Conservation (phyloP, 2,329 filamentous ascomycete species). For the Lachnellula suecica region DNA sequence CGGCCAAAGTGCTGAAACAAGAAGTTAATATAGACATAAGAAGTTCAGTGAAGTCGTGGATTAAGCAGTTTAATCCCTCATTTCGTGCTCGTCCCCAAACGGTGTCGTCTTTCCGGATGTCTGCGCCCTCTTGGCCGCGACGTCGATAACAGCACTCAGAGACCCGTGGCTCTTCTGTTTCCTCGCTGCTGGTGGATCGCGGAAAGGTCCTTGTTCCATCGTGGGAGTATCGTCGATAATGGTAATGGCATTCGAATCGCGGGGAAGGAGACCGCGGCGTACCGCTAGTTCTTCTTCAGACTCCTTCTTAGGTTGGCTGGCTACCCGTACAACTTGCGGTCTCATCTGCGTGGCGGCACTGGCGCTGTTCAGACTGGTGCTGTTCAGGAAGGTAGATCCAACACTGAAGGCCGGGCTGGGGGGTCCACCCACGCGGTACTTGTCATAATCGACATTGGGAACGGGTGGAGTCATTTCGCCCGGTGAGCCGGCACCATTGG, state of each 20-base stretch:
- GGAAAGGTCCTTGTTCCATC: conserved; percentile 58
- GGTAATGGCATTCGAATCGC: conserved; percentile 46
- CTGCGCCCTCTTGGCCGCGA: conserved; percentile 41
- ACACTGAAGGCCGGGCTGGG: conserved; percentile 64
- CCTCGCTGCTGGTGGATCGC: conserved; percentile 47
- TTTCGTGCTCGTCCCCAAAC: conserved; percentile 59
- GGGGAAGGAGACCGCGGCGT: conserved; percentile 23
- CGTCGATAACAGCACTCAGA: conserved; percentile 56
- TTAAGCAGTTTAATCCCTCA: conserved; percentile 39
- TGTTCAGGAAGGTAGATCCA: conserved; percentile 67
- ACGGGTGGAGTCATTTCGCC: conserved; percentile 66
- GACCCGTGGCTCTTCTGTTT: conserved; percentile 44
- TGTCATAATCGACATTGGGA: conserved; percentile 66
- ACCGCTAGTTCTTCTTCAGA: conserved; percentile 12
- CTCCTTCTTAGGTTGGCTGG: conserved; percentile 46
- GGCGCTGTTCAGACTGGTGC: conserved; percentile 62
- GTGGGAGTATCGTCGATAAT: conserved; percentile 50
- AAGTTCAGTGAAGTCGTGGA: conserved; percentile 17
- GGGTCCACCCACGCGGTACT: conserved; percentile 48
- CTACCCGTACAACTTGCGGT: conserved; percentile 61
- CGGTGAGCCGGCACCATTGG: conserved; percentile 55
- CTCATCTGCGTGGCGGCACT: conserved; percentile 55
- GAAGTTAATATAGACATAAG: conserved; percentile 26
- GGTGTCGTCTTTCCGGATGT: conserved; percentile 43
- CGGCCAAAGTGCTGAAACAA: conserved; percentile 16